These are phyloP conservation scores for Globisporangium barbulae DNA, from an alignment of 352 stramenopile species.

Conservation along the genomic window DNA sequence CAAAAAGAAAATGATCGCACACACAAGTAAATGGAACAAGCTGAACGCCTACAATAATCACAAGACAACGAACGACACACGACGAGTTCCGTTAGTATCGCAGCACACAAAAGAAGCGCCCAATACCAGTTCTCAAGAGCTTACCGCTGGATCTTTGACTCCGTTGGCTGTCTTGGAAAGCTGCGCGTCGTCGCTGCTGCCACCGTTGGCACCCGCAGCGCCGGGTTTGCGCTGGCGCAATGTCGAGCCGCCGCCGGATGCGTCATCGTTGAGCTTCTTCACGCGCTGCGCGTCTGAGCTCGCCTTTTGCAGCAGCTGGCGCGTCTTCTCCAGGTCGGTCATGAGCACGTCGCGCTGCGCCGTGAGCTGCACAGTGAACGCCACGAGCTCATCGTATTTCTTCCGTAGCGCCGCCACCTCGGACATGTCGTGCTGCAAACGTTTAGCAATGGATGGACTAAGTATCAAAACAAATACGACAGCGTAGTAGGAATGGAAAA, in stretches of 20 bases:
- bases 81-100: constrained; percentile 1
- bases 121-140: constrained; percentile 8
- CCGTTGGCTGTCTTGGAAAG: constrained; percentile 25
- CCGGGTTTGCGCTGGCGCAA: constrained; percentile 76
- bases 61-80: not conserved
- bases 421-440: constrained; percentile 40
- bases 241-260: constrained; percentile 26
- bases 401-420: constrained; percentile 73
- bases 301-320: constrained; percentile 70
- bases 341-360: constrained; percentile 84
- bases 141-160: constrained; percentile 54
- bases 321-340: constrained; percentile 77
- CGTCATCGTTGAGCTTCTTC: constrained; percentile 64
- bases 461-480: too few species aligned
- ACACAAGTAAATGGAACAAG: constrained; percentile 81
- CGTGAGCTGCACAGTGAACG: constrained; percentile 86
- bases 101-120: not conserved
- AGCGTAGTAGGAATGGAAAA: not conserved
- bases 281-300: constrained; percentile 55
- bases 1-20: constrained; percentile 89
- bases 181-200: constrained; percentile 31
- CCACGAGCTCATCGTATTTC: constrained; percentile 90
- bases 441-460: not conserved
- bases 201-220: constrained; percentile 5
- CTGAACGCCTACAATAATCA: constrained; percentile 47